These are phyloP conservation scores for Trichosanthes truncata DNA, from an alignment of 306 rosid genomes.

Conservation along the genomic window DNA sequence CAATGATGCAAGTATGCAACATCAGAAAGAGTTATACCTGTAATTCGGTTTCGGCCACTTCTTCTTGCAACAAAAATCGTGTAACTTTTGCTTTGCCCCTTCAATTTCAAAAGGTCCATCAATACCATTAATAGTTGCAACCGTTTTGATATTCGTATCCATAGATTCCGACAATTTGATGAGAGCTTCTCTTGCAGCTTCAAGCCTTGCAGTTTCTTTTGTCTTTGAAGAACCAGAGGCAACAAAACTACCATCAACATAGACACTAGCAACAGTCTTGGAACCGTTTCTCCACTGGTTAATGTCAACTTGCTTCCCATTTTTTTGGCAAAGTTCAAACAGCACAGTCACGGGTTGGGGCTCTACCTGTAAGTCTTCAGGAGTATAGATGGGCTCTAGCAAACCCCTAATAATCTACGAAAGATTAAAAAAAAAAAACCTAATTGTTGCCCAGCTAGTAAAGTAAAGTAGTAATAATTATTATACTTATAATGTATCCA, in stretches of 20 bases:
- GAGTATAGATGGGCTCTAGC: conserved; percentile 63
- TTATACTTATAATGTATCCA: background rate
- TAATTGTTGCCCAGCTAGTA: background rate
- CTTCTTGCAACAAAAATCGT: conserved; percentile 38
- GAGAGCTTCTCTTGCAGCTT: conserved; percentile 64
- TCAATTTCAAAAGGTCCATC: conserved; percentile 34
- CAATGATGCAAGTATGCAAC: background rate
- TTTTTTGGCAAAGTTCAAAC: conserved; percentile 53
- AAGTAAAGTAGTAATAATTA: background rate
- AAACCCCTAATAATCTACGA: conserved; percentile 44
- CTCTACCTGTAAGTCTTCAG: conserved; percentile 27
- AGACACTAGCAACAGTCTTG: conserved; percentile 31
- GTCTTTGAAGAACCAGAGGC: conserved; percentile 50
- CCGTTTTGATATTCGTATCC: background rate
- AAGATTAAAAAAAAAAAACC: background rate
- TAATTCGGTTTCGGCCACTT: conserved; percentile 56
- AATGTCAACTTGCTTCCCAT: conserved; percentile 44
- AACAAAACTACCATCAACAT: conserved; percentile 44
- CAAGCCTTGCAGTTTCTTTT: conserved; percentile 48
- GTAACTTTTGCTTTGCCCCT: conserved; percentile 45
- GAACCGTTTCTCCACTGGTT: conserved; percentile 23
- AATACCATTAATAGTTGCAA: background rate
- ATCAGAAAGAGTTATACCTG: conserved; percentile 24
- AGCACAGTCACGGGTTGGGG: conserved; percentile 66
- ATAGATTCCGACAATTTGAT: conserved; percentile 17